Percentiles rank a stretch among this genome's conserved stretches.
Evolutionary conservation across 768 basidiomycete species (phyloP).

Genomic region (Clathrus columnatus): DNA sequence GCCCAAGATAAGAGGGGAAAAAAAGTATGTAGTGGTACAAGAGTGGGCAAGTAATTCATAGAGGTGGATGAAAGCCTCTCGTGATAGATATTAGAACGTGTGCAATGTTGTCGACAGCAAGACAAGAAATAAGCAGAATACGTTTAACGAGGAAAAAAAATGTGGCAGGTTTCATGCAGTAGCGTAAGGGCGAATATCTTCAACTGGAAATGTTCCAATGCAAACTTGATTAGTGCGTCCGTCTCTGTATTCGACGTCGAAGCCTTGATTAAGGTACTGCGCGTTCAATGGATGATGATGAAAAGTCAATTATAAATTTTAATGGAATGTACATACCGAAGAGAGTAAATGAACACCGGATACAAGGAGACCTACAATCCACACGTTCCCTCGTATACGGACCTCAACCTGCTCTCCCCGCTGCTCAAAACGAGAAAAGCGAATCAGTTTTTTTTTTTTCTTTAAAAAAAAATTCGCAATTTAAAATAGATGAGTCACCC

Average conservation of each 20-base stretch:
- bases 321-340: neutral
- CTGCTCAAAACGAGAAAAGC: neutral
- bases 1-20: neutral
- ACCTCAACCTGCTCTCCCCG: constrained; percentile 20
- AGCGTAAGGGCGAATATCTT: constrained; percentile 6
- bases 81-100: neutral
- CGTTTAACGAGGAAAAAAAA: neutral
- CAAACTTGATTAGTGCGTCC: neutral
- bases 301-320: neutral
- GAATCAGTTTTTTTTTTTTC: neutral
- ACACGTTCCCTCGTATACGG: constrained; percentile 21
- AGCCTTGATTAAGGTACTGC: constrained; percentile 6
- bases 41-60: neutral
- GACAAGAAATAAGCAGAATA: neutral
- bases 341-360: constrained; percentile 7
- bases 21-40: neutral
- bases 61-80: neutral
- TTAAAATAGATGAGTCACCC: neutral
- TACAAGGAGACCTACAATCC: constrained; percentile 27
- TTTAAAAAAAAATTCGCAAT: neutral
- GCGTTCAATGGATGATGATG: neutral
- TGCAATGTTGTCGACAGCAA: neutral
- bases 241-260: constrained; percentile 9
- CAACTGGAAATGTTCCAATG: neutral
- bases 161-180: neutral